A percentile compares a stretch with the other conserved stretches of the same genome.
These are phyloP conservation scores for Cyclotella choctawhatcheeana DNA, from an alignment of 108 stramenopile species.

Conservation along the genomic window DNA sequence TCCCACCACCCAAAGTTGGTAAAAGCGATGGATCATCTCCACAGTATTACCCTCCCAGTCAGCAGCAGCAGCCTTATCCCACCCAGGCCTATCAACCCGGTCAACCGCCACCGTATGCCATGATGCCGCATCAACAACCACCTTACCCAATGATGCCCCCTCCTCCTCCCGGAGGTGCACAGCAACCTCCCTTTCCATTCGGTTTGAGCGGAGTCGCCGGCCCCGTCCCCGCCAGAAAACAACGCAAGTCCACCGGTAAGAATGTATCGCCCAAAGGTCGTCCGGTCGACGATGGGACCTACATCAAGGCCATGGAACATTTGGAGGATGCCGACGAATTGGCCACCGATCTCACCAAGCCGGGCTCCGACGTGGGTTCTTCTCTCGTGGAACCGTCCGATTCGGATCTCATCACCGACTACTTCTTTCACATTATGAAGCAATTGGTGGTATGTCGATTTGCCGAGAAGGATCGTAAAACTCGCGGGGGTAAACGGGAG, in stretches of 20 bases:
- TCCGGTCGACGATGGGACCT: constrained; percentile 37
- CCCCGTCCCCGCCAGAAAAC: constrained; percentile 5
- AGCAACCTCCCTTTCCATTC: constrained; percentile 9
- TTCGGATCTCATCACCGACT: constrained; percentile 73
- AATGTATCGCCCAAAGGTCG: constrained; percentile 41
- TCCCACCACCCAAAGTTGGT: neutral
- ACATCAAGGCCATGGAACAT: constrained; percentile 31
- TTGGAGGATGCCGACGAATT: constrained; percentile 21
- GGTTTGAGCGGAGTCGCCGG: neutral
- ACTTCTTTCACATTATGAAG: constrained; percentile 87
- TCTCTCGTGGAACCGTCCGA: constrained; percentile 36
- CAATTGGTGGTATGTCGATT: constrained; percentile 84
- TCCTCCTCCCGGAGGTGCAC: too few relatives aligned
- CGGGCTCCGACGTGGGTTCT: constrained; percentile 38
- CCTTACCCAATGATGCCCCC: constrained; percentile 16
- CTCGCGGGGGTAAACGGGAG: constrained; percentile 90
- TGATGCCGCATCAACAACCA: constrained; percentile 1
- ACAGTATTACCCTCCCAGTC: neutral
- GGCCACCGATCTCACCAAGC: constrained; percentile 15
- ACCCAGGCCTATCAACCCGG: neutral
- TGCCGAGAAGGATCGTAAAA: constrained; percentile 84
- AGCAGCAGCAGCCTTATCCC: neutral
- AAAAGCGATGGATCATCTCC: neutral
- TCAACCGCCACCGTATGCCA: constrained; percentile 10
- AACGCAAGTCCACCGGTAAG: constrained; percentile 18